These are phyloP conservation scores for Zasmidium cellare DNA, from an alignment of 2,329 filamentous ascomycete genomes.

Conservation along the genomic window DNA sequence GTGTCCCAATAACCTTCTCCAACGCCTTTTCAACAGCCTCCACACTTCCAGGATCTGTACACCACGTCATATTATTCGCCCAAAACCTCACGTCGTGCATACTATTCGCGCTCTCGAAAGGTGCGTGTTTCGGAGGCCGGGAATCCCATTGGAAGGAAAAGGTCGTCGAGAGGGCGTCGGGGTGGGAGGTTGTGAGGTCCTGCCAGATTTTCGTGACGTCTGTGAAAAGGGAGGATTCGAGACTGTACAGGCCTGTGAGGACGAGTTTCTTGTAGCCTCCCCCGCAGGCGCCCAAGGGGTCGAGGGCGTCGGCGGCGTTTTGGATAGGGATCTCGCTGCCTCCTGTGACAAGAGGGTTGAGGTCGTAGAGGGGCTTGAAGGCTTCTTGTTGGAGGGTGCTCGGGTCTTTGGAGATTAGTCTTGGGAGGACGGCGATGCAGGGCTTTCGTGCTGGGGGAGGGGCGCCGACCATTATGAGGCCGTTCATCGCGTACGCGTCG, in stretches of 20 bases:
- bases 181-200: not conserved
- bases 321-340: constrained; percentile 26
- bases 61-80: not conserved
- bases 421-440: constrained; percentile 5
- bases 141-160: constrained; percentile 15
- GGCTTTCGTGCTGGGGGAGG: constrained; percentile 29
- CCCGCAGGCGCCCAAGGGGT: constrained; percentile 22
- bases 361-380: constrained; percentile 27
- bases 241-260: constrained; percentile 27
- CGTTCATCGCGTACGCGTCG: constrained; percentile 21
- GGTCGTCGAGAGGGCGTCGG: not conserved
- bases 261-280: constrained; percentile 30
- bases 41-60: not conserved
- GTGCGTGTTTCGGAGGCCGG: not conserved
- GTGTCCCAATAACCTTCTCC: not conserved
- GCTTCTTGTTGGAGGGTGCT: constrained; percentile 9
- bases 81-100: not conserved
- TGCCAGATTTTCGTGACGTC: constrained; percentile 3
- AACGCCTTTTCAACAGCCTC: not conserved
- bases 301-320: constrained; percentile 26
- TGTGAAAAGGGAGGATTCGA: not conserved
- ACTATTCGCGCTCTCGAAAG: not conserved
- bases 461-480: constrained; percentile 29
- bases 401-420: constrained; percentile 7
- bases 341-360: constrained; percentile 23